phyloP scores from a whole-genome alignment of 805 yeast genomes.

The Wickerhamomyces sydowiorum region DNA sequence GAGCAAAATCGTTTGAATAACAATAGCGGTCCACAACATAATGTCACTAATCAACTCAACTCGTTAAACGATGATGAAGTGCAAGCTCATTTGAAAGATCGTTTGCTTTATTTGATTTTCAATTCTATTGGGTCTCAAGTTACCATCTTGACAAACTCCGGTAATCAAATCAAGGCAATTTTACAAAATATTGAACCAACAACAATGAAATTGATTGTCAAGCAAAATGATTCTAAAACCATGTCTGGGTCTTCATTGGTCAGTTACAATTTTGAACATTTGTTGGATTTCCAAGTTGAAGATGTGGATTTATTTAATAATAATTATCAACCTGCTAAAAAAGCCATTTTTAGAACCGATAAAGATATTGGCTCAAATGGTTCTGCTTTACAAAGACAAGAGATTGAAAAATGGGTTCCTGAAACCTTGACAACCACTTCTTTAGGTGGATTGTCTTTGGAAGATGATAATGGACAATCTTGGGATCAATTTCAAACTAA shows the following conservation, averaged over 20 bases:
- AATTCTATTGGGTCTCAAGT: conserved; percentile 56
- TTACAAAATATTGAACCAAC: conserved; percentile 50
- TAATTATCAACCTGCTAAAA: conserved; percentile 3
- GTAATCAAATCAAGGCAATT: conserved; percentile 54
- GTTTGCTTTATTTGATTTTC: conserved; percentile 47
- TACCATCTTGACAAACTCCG: conserved; percentile 56
- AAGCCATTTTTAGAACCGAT: conserved; percentile 66
- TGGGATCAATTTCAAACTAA: conserved; percentile 98
- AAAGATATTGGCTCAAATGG: conserved; percentile 60
- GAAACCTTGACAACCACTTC: conserved; percentile 33
- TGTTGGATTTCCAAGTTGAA: conserved; percentile 34
- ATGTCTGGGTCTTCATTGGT: conserved; percentile 3
- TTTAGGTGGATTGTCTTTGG: conserved; percentile 13
- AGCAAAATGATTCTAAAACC: conserved; percentile 26
- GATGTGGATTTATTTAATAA: conserved; percentile 24
- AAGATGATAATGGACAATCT: conserved; percentile 31
- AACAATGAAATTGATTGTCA: conserved; percentile 29
- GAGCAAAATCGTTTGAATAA: background rate
- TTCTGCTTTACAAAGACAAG: conserved; percentile 55
- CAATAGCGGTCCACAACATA: background rate
- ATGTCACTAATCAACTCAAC: conserved; percentile 1
- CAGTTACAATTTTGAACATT: conserved; percentile 27
- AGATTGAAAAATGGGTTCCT: conserved; percentile 75
- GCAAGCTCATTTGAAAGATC: conserved; percentile 36
- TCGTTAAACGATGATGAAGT: conserved; percentile 18